phyloP scores from a whole-genome alignment of 1,139 yeast species.

The Starmera stellimalicola region DNA sequence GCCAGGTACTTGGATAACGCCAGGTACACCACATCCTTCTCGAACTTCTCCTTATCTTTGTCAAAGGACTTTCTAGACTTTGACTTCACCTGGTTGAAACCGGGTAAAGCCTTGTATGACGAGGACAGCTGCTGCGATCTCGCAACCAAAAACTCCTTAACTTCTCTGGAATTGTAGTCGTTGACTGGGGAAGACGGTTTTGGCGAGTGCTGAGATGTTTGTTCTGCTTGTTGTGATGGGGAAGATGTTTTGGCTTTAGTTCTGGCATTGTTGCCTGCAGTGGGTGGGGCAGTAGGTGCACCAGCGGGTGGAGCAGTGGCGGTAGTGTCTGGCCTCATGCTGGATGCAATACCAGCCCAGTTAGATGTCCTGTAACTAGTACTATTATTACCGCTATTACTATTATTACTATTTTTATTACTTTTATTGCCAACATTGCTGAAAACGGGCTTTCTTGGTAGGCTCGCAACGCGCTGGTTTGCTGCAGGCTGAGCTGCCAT shows the following conservation, averaged over 20 bases:
- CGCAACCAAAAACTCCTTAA: background rate
- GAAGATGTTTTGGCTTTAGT: too few relatives aligned
- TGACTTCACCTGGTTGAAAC: background rate
- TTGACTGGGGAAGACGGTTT: background rate
- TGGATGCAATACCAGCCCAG: background rate
- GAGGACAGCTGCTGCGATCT: background rate
- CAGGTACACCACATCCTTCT: background rate
- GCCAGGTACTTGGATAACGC: background rate
- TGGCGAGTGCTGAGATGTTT: too few relatives aligned
- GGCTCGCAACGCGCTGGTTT: background rate
- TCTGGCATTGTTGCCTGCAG: background rate
- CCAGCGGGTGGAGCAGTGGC: background rate
- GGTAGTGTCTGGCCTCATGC: background rate
- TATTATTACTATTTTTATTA: too few relatives aligned
- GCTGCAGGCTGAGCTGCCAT: too few relatives aligned
- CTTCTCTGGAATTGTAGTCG: background rate
- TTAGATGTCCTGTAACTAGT: too few relatives aligned
- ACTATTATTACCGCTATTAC: too few relatives aligned
- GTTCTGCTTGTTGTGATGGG: too few relatives aligned
- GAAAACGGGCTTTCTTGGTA: background rate
- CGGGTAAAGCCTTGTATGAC: background rate
- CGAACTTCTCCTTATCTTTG: background rate
- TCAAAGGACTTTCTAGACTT: background rate
- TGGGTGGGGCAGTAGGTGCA: background rate
- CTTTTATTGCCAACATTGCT: too few relatives aligned